Percentiles rank a stretch among this genome's conserved stretches.
Evolutionary conservation across 495 filamentous ascomycete genomes (phyloP).

Genomic region (Aspergillus olivimuriae): DNA sequence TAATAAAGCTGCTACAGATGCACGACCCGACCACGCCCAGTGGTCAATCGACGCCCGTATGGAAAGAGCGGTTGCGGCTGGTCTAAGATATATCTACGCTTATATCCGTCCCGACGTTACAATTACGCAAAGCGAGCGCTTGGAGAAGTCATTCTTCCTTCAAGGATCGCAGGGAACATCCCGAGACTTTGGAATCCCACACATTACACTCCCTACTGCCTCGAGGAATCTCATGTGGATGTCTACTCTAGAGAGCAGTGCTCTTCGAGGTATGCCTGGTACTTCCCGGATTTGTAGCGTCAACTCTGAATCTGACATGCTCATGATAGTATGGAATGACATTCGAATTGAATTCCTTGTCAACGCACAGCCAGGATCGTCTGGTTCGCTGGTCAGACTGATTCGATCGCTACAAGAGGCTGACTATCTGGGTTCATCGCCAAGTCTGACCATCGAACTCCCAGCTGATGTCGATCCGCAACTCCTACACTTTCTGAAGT

Average conservation of each 20-base stretch:
- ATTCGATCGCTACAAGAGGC: conserved; percentile 65
- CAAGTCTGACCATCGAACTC: conserved; percentile 75
- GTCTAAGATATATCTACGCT: conserved; percentile 36
- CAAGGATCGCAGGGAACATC: conserved; percentile 43
- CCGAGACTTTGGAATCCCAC: conserved; percentile 32
- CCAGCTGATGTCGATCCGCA: conserved; percentile 57
- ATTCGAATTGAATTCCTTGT: conserved; percentile 70
- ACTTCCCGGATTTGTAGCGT: no score
- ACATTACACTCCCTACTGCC: conserved; percentile 64
- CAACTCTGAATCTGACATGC: no score
- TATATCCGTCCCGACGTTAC: conserved; percentile 46
- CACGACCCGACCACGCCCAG: conserved; percentile 39
- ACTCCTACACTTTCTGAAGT: conserved; percentile 52
- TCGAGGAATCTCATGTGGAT: conserved; percentile 66
- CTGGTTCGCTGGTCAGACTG: conserved; percentile 66
- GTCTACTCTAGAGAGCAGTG: conserved; percentile 62
- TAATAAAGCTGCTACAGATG: conserved; percentile 27
- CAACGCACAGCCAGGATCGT: conserved; percentile 58
- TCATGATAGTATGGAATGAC: conserved; percentile 69
- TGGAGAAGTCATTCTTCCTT: conserved; percentile 49
- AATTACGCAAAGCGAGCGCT: conserved; percentile 37
- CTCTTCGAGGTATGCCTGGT: conserved; percentile 63
- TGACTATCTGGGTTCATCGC: conserved; percentile 62
- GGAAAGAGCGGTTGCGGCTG: conserved; percentile 40
- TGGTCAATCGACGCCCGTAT: conserved; percentile 45